These are phyloP conservation scores for Uronychia binucleata DNA, from an alignment of 73 alveolate species.

Conservation along the genomic window DNA sequence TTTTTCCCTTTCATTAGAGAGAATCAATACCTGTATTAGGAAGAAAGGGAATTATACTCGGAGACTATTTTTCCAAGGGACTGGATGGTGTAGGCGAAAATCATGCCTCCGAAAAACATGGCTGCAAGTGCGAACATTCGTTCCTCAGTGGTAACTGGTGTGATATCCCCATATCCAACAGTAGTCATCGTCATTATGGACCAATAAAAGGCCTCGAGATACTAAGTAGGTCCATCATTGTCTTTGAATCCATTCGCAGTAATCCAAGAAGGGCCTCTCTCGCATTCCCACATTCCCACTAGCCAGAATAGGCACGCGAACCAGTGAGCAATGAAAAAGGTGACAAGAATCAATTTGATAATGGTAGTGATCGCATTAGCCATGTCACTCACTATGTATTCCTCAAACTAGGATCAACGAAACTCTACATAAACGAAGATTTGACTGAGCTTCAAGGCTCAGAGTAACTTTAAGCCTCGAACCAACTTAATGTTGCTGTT, in stretches of 20 bases:
- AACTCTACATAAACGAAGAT: conserved; percentile 7
- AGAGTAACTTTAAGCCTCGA: conserved; percentile 17
- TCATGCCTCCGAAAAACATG: conserved; percentile 49
- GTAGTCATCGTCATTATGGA: conserved; percentile 81
- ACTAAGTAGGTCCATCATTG: conserved; percentile 29
- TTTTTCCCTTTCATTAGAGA: conserved; percentile 22
- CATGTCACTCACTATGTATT: conserved; percentile 28
- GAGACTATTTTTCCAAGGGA: conserved; percentile 35
- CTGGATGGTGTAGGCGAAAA: conserved; percentile 37
- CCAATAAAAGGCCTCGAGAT: conserved; percentile 73
- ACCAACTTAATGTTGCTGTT: conserved; percentile 8
- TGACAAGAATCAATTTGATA: conserved; percentile 10
- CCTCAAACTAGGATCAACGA: conserved; percentile 18
- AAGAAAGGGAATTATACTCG: conserved; percentile 25
- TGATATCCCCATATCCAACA: conserved; percentile 87
- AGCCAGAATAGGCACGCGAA: conserved; percentile 28
- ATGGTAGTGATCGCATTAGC: conserved; percentile 23
- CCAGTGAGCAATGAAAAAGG: conserved; percentile 47
- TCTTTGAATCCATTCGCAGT: background rate
- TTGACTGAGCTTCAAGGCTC: conserved; percentile 15
- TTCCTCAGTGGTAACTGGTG: conserved; percentile 71
- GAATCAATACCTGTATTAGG: conserved; percentile 20
- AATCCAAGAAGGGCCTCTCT: conserved; percentile 11
- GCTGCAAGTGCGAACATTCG: conserved; percentile 58
- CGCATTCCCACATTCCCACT: background rate